Base-by-base conservation (phyloP, 345 rosid genomes). In the Eucalyptus cloeziana region DNA sequence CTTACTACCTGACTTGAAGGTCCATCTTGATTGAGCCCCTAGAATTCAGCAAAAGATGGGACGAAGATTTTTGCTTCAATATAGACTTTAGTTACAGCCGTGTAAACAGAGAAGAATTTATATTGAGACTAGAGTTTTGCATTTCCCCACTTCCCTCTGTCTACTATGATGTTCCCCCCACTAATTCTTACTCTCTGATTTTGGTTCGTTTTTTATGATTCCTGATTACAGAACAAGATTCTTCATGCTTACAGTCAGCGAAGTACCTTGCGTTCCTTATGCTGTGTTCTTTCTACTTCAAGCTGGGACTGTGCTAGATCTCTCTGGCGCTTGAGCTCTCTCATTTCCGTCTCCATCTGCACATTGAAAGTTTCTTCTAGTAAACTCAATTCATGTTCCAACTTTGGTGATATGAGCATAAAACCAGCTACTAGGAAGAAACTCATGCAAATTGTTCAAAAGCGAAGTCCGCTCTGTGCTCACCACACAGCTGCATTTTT, bases 261-360 rank as follows among this genome's bases (percentile, higher is more conserved):
- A 88, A 33, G 64, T 92, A 97, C 99, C 98, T 96, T 97, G 56
- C 58, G 94, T 91, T 96, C 97, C 92, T 95, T 95, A 86, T 91
- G 90, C 60, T 92, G 91, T 90, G 93, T 96, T 93, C 95, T 95
- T 95, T 96, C 96, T 86, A 89, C 92, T 89, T 95, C 97, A 91
- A 95, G 97, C 86, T 94, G 95, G 85, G 97, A 94, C 89, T 97
- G 93, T 87, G 97, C 98, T 90, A 93, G 92, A 93, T 97, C 99
- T 94, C 99, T 97, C 90, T 97, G 96, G 85, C 98, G 97, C 93
- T 97, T 97, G 89, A 96, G 93, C 93, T 96, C 99, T 92, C 92
- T 97, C 97, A 97, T 94, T 91, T 96, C 97, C 71, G 91, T 93
- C 88, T 92, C 97, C 97, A 97, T 95, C 99, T 97, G 93, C 91